Conservation (phyloP, 2,329 filamentous ascomycete genomes). For the Colletotrichum endophyticum region DNA sequence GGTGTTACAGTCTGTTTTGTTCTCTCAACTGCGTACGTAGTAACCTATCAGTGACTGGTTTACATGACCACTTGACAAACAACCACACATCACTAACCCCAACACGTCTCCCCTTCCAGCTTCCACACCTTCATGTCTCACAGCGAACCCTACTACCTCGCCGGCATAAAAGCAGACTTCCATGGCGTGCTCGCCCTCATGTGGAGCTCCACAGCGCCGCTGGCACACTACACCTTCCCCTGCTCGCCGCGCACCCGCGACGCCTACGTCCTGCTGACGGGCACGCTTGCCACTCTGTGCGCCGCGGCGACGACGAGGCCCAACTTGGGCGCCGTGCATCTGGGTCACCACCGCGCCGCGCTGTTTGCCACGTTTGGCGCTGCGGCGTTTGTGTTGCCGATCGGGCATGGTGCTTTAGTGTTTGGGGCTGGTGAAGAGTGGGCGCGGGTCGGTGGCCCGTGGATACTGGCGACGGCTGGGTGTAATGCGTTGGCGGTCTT, state of each 20-base stretch:
- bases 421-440: background rate
- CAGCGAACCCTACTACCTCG: conserved; percentile 48
- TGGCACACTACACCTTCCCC: conserved; percentile 60
- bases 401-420: background rate
- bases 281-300: conserved; percentile 38
- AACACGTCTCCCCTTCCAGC: conserved; percentile 27
- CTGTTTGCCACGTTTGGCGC: conserved; percentile 10
- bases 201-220: conserved; percentile 65
- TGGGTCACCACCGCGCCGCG: conserved; percentile 15
- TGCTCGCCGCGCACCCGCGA: conserved; percentile 32
- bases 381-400: conserved; percentile 5
- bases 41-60: fast-evolving
- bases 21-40: conserved; percentile 45
- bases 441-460: background rate
- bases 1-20: conserved; percentile 50
- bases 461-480: conserved; percentile 4
- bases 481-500: conserved; percentile 6
- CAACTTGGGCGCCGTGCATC: conserved; percentile 8
- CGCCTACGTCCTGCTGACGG: conserved; percentile 40
- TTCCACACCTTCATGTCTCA: conserved; percentile 65
- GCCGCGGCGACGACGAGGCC: conserved; percentile 25
- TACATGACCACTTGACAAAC: fast-evolving
- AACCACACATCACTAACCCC: background rate
- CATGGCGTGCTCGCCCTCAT: conserved; percentile 66
- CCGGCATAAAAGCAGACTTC: conserved; percentile 65